These are phyloP conservation scores for Globisporangium okanoganense DNA, from an alignment of 352 stramenopile genomes.

Conservation along the genomic window DNA sequence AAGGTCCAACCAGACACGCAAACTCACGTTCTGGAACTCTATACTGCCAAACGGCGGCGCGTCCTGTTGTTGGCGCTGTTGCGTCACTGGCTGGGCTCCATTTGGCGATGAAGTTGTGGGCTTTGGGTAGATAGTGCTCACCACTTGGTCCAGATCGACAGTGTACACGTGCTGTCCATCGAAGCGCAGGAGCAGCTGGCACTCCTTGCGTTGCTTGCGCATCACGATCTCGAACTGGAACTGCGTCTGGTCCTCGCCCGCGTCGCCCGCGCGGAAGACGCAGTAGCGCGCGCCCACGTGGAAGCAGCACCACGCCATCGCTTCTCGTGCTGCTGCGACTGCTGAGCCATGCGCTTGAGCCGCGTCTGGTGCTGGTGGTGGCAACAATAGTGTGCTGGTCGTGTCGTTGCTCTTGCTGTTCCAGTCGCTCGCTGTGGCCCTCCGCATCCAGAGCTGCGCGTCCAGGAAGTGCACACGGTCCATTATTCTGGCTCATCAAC, in stretches of 20 bases:
- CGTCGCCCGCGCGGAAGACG: conserved; percentile 21
- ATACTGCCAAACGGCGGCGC: conserved; percentile 27
- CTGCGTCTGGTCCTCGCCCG: conserved; percentile 29
- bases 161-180: conserved; percentile 21
- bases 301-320: conserved; percentile 28
- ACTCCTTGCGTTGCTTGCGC: neutral
- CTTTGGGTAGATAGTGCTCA: conserved; percentile 2
- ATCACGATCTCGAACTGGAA: conserved; percentile 23
- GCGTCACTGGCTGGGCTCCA: neutral
- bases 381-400: neutral
- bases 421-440: neutral
- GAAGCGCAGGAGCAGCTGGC: conserved; percentile 24
- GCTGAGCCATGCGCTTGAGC: neutral
- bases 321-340: neutral
- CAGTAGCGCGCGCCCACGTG: conserved; percentile 29
- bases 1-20: conserved; percentile 39
- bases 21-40: conserved; percentile 24
- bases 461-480: conserved; percentile 25
- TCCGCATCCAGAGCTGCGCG: conserved; percentile 29
- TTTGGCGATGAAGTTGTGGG: neutral
- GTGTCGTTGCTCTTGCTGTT: neutral
- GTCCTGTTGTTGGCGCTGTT: conserved; percentile 2
- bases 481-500: too few relatives aligned
- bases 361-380: neutral
- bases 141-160: conserved; percentile 16